phyloP scores from a whole-genome alignment of 176 grass and related monocot genomes.

The Carex scoparia region DNA sequence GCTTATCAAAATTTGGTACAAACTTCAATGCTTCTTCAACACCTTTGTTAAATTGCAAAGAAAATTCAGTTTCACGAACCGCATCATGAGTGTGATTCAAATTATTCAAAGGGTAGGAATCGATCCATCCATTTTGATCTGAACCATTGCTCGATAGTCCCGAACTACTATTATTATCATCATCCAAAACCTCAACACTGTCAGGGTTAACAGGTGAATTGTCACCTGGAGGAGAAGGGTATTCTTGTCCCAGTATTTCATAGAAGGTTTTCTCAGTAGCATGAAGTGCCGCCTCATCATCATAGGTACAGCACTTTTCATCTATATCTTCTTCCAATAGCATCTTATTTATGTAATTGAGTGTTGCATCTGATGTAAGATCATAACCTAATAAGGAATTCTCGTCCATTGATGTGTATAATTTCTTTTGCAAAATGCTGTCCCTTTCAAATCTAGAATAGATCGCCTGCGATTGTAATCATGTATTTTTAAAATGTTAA shows the following conservation, averaged over 20 bases:
- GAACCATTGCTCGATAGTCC: neutral
- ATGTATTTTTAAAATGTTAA: neutral
- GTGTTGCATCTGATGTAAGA: neutral
- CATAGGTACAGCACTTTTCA: neutral
- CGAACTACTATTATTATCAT: constrained; percentile 10
- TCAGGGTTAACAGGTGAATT: neutral
- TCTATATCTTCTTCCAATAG: constrained; percentile 38
- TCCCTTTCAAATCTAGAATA: neutral
- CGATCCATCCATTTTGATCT: neutral
- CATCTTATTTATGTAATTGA: constrained; percentile 32
- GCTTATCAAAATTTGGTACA: constrained; percentile 39
- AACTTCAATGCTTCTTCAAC: constrained; percentile 32
- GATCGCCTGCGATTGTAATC: neutral
- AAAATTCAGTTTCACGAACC: neutral
- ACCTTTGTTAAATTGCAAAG: constrained; percentile 35
- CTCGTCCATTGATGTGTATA: neutral
- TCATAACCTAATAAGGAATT: neutral
- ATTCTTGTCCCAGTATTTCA: constrained; percentile 30
- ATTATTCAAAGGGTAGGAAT: neutral
- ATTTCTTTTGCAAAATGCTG: neutral
- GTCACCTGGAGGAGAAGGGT: neutral
- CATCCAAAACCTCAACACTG: neutral
- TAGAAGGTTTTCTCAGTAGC: constrained; percentile 37
- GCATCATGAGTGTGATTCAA: neutral
- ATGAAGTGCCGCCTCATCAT: constrained; percentile 26